A percentile compares a stretch with the other conserved stretches of the same genome.
phyloP scores from a whole-genome alignment of 306 rosid species.

The Lathyrus aphaca region DNA sequence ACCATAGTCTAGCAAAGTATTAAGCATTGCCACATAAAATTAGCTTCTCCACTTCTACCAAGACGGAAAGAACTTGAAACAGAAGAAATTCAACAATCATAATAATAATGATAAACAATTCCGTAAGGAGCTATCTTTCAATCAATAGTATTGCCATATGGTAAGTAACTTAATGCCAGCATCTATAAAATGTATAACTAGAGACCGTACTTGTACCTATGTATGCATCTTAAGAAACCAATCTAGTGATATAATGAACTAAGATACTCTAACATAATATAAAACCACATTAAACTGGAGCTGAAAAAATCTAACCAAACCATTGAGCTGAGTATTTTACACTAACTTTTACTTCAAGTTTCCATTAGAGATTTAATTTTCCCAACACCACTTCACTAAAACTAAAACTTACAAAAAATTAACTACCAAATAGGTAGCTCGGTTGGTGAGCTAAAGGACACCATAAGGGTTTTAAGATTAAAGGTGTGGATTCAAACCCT shows the following conservation, averaged over 20 bases:
- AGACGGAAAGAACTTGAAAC: neutral
- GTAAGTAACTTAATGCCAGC: conserved; percentile 5
- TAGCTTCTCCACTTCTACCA: neutral
- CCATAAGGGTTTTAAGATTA: too few relatives aligned
- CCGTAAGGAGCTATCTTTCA: conserved; percentile 25
- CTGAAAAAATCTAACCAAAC: neutral
- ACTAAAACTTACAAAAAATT: too few relatives aligned
- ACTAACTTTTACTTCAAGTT: neutral
- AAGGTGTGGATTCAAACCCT: too few relatives aligned
- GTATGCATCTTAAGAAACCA: neutral
- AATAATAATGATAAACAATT: neutral
- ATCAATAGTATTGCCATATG: conserved; percentile 6
- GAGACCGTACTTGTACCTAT: too few relatives aligned
- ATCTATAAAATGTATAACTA: too few relatives aligned
- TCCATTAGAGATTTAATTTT: neutral
- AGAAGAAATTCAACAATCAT: neutral
- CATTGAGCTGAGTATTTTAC: neutral
- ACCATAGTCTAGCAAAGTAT: neutral
- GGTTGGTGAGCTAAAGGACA: too few relatives aligned
- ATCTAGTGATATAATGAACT: too few relatives aligned
- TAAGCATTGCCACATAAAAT: neutral
- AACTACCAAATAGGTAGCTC: too few relatives aligned
- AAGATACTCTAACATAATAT: neutral
- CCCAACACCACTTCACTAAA: neutral
- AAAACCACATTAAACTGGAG: neutral